Evolutionary conservation across 1,284 basidiomycete species (phyloP), one percentile per base, ranked within the genome.

Genomic region (Tausonia pullulans): DNA sequence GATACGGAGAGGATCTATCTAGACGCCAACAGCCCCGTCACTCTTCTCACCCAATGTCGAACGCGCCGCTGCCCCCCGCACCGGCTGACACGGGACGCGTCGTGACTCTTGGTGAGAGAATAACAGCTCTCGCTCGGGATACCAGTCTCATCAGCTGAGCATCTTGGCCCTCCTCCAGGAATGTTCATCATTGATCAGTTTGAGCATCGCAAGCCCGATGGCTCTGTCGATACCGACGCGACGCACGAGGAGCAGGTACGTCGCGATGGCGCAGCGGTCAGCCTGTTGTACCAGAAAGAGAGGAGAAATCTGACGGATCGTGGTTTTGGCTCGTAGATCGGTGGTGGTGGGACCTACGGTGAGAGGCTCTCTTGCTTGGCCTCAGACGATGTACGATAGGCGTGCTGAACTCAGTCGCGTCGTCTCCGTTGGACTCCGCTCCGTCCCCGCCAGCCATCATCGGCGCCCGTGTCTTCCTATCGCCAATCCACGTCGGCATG

Each of bases 141-240:
- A 6, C 39, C 9, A 43, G n/a, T 41, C 39, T 27, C 44, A 2
- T 40, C 55, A 27, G n/a, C 9, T n/a, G 10, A 55, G n/a, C 41
- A 39, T 2, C 41, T 45, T 14, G 39, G 39, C 41, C 39, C 5
- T 16, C 39, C 16, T n/a, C 0, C 61, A 77, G 91, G 90, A n/a
- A 85, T 91, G 84, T 91, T 93, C 77, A 92, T 94, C 69, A 84
- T 94, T 68, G 91, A 94, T 74, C 82, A 87, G 68, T 87, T 91
- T 71, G 79, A 81, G 27, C 87, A 83, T 71, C 71, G 77, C 48
- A 84, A 86, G 27, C 27, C 27, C 27, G 27, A 27, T 27, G 27
- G 27, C 27, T 27, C 27, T 27, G 9, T 49, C 54, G 44, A 46
- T 54, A 43, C 14, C 39, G 39, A 14, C 7, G 13, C 51, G 13